Evolutionary conservation across 352 stramenopile species (phyloP).

Genomic region (Halophytophthora polymorphica): DNA sequence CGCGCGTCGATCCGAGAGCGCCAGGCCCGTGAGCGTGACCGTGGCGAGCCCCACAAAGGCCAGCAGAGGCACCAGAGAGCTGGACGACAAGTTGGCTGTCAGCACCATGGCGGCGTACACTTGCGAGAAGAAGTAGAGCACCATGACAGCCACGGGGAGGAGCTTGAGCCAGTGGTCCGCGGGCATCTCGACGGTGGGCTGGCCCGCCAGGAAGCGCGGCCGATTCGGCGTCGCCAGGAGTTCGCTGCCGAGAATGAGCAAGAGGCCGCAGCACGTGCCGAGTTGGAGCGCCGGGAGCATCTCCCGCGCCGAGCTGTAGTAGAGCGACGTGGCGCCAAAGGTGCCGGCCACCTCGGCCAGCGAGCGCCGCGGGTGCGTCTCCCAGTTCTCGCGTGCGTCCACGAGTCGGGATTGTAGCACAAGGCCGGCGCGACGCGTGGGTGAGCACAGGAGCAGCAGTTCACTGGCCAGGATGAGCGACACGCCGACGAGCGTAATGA

Average conservation of each 20-base stretch:
- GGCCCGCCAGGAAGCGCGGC: slow-evolving; percentile 14
- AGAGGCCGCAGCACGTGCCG: slow-evolving; percentile 57
- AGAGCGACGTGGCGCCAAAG: slow-evolving; percentile 52
- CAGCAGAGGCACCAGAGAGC: slow-evolving; percentile 36
- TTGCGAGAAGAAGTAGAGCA: slow-evolving; percentile 59
- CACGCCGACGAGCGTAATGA: slow-evolving; percentile 71
- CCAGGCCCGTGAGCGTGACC: slow-evolving; percentile 42
- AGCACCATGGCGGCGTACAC: slow-evolving; percentile 48
- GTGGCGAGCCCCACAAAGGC: slow-evolving; percentile 41
- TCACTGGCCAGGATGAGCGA: slow-evolving; percentile 79
- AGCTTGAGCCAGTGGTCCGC: slow-evolving; percentile 81
- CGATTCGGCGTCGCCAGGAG: slow-evolving; percentile 28
- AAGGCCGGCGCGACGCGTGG: slow-evolving; percentile 54
- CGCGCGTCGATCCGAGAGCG: slow-evolving; percentile 39
- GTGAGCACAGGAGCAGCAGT: slow-evolving; percentile 63
- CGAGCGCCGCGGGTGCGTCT: slow-evolving; percentile 51
- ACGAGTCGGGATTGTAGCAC: slow-evolving; percentile 72
- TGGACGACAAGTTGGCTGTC: slow-evolving; percentile 36
- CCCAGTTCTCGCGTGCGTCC: slow-evolving; percentile 65
- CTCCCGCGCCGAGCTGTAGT: slow-evolving; percentile 53
- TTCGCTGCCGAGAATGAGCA: slow-evolving; percentile 59
- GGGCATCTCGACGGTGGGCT: slow-evolving; percentile 40
- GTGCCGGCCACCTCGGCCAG: slow-evolving; percentile 56
- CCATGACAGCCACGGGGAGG: slow-evolving; percentile 57
- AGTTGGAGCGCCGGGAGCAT: slow-evolving; percentile 71